A percentile compares a stretch with the other conserved stretches of the same genome.
phyloP scores from a whole-genome alignment of 257 asterid species.

The Penstemon newberryi region DNA sequence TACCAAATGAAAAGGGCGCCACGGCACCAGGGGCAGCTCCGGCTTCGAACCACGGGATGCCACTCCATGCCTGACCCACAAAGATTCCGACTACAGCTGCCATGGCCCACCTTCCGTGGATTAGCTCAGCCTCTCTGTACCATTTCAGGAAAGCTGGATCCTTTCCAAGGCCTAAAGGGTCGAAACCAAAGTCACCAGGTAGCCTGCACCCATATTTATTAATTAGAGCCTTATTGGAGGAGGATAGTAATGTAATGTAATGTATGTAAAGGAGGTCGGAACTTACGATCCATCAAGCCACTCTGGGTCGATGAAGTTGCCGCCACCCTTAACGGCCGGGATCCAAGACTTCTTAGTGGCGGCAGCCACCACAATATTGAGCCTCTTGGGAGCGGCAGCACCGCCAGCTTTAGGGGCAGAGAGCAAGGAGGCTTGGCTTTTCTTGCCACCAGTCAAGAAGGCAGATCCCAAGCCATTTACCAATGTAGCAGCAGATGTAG shows the following conservation, averaged over 20 bases:
- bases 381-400: constrained; percentile 47
- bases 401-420: constrained; percentile 40
- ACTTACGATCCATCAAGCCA: constrained; percentile 99
- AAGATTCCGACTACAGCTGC: constrained; percentile 88
- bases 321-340: constrained; percentile 74
- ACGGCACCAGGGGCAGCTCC: constrained; percentile 95
- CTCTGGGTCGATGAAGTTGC: constrained; percentile 80
- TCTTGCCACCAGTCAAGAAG: constrained; percentile 79
- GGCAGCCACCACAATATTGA: constrained; percentile 63
- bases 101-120: constrained; percentile 99
- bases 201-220: constrained; percentile 44
- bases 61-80: constrained; percentile 94
- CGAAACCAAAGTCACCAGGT: constrained; percentile 96
- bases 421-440: constrained; percentile 50
- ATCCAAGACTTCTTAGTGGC: constrained; percentile 88
- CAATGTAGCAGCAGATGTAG: constrained; percentile 91
- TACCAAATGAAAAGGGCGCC: constrained; percentile 93
- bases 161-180: constrained; percentile 91
- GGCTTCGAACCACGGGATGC: constrained; percentile 94
- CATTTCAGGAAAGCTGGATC: constrained; percentile 96
- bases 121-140: constrained; percentile 98
- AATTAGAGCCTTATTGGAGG: too few species aligned
- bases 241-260: too few species aligned
- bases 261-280: neutral
- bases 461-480: constrained; percentile 64